Conservation (phyloP, 805 yeast species). For the Wickerhamiella hasegawae region DNA sequence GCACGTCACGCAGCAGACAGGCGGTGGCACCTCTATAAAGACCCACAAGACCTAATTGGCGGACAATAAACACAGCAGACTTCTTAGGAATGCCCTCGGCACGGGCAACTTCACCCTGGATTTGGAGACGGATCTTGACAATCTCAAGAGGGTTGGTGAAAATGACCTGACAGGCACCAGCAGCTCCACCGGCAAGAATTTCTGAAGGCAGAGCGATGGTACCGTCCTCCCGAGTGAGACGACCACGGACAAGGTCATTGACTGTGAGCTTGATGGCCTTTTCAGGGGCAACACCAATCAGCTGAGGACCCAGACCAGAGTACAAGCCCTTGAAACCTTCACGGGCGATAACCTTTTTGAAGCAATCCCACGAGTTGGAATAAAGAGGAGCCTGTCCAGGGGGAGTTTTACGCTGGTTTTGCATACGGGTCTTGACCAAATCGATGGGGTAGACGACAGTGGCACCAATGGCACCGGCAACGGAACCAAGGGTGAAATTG, state of each 20-base stretch:
- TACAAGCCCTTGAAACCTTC: conserved; percentile 82
- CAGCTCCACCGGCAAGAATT: conserved; percentile 76
- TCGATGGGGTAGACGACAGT: conserved; percentile 95
- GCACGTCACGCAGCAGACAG: conserved; percentile 86
- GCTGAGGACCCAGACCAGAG: conserved; percentile 85
- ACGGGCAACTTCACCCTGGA: conserved; percentile 60
- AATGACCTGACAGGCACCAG: conserved; percentile 93
- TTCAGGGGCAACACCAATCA: conserved; percentile 96
- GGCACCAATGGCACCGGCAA: conserved; percentile 98
- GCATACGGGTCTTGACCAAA: conserved; percentile 92
- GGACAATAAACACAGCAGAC: conserved; percentile 57
- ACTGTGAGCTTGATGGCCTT: conserved; percentile 93
- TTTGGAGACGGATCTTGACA: conserved; percentile 86
- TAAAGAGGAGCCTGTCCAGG: conserved; percentile 35
- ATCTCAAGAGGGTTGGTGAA: conserved; percentile 94
- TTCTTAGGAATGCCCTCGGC: conserved; percentile 24
- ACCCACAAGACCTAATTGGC: conserved; percentile 67
- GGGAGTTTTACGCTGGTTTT: conserved; percentile 66
- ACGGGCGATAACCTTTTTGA: conserved; percentile 50
- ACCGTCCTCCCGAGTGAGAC: conserved; percentile 42
- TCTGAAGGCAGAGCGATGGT: conserved; percentile 44
- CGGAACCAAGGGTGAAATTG: conserved; percentile 78
- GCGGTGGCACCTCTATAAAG: conserved; percentile 85
- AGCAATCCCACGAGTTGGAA: conserved; percentile 73
- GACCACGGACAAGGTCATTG: conserved; percentile 70